These are phyloP conservation scores for Scytalidium lignicola DNA, from an alignment of 2,329 filamentous ascomycete genomes.

Conservation along the genomic window DNA sequence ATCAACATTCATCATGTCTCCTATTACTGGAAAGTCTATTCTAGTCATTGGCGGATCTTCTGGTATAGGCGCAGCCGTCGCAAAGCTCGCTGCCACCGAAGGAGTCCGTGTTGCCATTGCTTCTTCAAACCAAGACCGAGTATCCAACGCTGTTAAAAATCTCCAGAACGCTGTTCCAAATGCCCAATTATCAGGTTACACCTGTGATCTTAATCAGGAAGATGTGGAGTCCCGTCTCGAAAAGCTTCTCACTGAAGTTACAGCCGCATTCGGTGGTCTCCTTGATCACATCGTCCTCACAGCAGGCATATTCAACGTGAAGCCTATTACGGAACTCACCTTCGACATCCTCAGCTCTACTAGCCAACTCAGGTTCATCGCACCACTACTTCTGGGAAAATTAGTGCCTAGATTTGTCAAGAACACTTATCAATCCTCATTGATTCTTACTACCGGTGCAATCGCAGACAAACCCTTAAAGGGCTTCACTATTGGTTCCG, in stretches of 20 bases:
- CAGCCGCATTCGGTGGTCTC: neutral
- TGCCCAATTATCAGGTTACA: conserved; percentile 7
- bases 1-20: too few species aligned
- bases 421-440: conserved; percentile 12
- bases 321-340: conserved; percentile 4
- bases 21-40: conserved; percentile 38
- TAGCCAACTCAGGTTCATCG: conserved; percentile 1
- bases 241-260: conserved; percentile 33
- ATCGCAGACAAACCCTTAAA: conserved; percentile 10
- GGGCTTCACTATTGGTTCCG: conserved; percentile 42
- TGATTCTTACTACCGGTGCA: conserved; percentile 14
- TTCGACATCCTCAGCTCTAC: conserved; percentile 2
- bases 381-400: conserved; percentile 7
- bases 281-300: conserved; percentile 18
- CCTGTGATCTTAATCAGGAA: conserved; percentile 4
- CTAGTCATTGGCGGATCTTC: conserved; percentile 60
- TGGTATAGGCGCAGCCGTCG: conserved; percentile 58
- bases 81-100: conserved; percentile 50
- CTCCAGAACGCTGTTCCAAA: conserved; percentile 3
- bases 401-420: conserved; percentile 12
- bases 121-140: conserved; percentile 26
- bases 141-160: conserved; percentile 39
- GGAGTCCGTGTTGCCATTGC: conserved; percentile 51
- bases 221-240: conserved; percentile 29
- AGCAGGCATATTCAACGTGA: conserved; percentile 2